Evolutionary conservation across 2,329 filamentous ascomycete species (phyloP), one percentile per base, ranked within the genome.

Genomic region (Ilyonectria mors-panacis): DNA sequence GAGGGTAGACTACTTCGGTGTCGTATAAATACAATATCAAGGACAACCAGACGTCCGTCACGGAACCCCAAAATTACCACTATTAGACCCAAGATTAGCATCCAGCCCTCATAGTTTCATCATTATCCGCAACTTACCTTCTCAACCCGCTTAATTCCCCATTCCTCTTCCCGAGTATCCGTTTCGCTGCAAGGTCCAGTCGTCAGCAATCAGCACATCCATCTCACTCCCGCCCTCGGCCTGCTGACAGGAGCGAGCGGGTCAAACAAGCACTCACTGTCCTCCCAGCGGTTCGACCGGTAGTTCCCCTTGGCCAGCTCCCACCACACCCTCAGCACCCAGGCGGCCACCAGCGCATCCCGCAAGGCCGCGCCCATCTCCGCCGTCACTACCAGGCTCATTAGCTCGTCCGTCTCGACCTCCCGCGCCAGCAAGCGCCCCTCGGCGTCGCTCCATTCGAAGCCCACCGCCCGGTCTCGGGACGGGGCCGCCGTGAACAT

Each of bases 321-420:
- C 54, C 74, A 75, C 80, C 80, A 82, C 26, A 79, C 59, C 54
- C 78, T 75, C 54, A 79, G 51, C 57, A 81, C 73, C 81, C 80
- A 81, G 9, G 79, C 77, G 4, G 75, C 72, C 9, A 79, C 79
- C 21, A 82, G 75, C 5, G 78, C 80, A 58, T 82, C 80, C 4
- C 80, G 71, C 65, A 69, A 57, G 9, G 69, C 69, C 6, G 60
- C 59, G 19, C 68, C 68, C 76, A 81, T 75, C 69, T 78, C 74
- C 13, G 74, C 76, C 5, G 75, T 75, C 12, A 82, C 68, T 7
- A 79, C 74, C 37, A 81, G 61, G 17, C 76, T 77, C 70, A 77
- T 73, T 19, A 74, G 69, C 21, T 70, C 71, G 44, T 75, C 64
- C 21, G 73, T 71, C 15, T 74, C 59, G 9, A 80, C 73, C 68